phyloP scores from a whole-genome alignment of 75 land plant genomes.

The Picea sitchensis region DNA sequence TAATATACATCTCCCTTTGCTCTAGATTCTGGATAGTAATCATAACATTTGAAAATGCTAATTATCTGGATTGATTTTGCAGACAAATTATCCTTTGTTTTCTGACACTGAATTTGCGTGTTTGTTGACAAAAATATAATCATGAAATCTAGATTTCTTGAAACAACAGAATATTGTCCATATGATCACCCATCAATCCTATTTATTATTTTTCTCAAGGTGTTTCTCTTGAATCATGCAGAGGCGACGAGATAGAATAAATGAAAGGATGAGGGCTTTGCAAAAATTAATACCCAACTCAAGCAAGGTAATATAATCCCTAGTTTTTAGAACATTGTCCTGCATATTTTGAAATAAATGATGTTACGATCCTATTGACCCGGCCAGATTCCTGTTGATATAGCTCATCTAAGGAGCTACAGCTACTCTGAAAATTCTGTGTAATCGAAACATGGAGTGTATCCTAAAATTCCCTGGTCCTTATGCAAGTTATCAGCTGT shows the following conservation, averaged over 20 bases:
- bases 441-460: not conserved
- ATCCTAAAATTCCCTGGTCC: not conserved
- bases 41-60: too few species aligned
- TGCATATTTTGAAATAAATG: not conserved
- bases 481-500: not conserved
- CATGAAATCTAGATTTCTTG: not conserved
- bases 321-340: not conserved
- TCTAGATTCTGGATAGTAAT: too few species aligned
- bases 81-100: not conserved
- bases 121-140: not conserved
- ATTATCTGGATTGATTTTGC: not conserved
- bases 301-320: slow-evolving; percentile 37
- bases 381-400: not conserved
- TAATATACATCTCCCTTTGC: too few species aligned
- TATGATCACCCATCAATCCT: not conserved
- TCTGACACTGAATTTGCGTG: not conserved
- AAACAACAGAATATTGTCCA: not conserved
- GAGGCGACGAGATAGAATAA: slow-evolving; percentile 53
- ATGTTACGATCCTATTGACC: not conserved
- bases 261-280: slow-evolving; percentile 67
- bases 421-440: not conserved
- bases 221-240: slow-evolving; percentile 9
- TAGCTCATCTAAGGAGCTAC: not conserved
- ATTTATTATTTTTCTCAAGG: not conserved
- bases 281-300: slow-evolving; percentile 60